Conservation (phyloP, 73 alveolate genomes). For the Breviolum minutum region DNA sequence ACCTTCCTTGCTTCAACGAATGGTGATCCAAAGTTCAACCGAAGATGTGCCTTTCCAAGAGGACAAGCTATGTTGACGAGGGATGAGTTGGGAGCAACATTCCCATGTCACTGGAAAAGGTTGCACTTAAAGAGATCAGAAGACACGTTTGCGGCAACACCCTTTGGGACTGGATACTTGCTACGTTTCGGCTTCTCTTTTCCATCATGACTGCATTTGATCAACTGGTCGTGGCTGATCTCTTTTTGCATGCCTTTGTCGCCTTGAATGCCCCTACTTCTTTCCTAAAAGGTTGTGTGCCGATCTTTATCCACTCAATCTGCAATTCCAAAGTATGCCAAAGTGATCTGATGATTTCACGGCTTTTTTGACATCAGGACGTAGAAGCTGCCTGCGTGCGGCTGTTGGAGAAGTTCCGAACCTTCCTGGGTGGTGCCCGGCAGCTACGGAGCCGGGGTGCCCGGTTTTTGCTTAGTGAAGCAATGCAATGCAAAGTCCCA, state of each 20-base stretch:
- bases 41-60: constrained; percentile 39
- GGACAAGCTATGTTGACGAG: constrained; percentile 21
- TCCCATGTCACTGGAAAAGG: background rate
- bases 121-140: background rate
- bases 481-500: background rate
- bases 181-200: no score
- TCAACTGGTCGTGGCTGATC: no score
- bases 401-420: constrained; percentile 25
- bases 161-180: no score
- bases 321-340: background rate
- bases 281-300: no score
- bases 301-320: no score
- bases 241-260: no score
- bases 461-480: background rate
- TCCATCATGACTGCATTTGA: no score
- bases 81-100: background rate
- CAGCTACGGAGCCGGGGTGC: background rate
- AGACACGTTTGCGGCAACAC: background rate
- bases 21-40: constrained; percentile 63
- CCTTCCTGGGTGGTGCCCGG: constrained; percentile 40
- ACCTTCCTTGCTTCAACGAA: constrained; percentile 81
- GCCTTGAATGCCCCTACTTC: no score
- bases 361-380: background rate
- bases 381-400: constrained; percentile 41
- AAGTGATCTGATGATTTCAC: background rate